phyloP scores from a whole-genome alignment of 2,329 filamentous ascomycete species.

The Fusarium clavum region DNA sequence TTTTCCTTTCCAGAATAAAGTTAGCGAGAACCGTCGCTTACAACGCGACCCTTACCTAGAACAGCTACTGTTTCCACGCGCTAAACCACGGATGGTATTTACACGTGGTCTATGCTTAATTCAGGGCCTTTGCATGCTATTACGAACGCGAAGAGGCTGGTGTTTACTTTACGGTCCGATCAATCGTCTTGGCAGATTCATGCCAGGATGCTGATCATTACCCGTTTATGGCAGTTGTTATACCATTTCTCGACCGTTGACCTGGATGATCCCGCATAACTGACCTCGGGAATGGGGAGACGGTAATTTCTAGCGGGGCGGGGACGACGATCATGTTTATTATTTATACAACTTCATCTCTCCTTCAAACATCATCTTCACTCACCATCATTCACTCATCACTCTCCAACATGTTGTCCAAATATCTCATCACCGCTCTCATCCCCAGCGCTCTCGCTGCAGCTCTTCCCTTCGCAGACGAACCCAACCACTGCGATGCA shows the following conservation, averaged over 20 bases:
- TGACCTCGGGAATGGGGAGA: background rate
- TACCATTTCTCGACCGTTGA: background rate
- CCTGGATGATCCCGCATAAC: background rate
- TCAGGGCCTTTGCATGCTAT: background rate
- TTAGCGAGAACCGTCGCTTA: background rate
- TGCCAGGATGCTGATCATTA: background rate
- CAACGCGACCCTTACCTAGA: background rate
- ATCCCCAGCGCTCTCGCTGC: background rate
- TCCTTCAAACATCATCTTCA: background rate
- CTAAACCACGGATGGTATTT: background rate
- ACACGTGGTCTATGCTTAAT: background rate
- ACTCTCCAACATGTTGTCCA: background rate
- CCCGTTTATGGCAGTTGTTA: background rate
- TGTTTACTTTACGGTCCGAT: background rate
- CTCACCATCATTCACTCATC: background rate
- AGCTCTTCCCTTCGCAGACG: background rate
- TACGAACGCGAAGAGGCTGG: background rate
- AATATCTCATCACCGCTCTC: background rate
- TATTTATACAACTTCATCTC: background rate
- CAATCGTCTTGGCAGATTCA: background rate
- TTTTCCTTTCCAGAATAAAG: background rate
- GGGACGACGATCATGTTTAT: background rate
- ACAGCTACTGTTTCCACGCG: background rate
- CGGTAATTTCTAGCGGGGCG: background rate
- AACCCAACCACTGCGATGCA: constrained; percentile 14